A percentile compares a stretch with the other conserved stretches of the same genome.
These are phyloP conservation scores for Daldinia bambusicola DNA, from an alignment of 495 filamentous ascomycete genomes.

Conservation along the genomic window DNA sequence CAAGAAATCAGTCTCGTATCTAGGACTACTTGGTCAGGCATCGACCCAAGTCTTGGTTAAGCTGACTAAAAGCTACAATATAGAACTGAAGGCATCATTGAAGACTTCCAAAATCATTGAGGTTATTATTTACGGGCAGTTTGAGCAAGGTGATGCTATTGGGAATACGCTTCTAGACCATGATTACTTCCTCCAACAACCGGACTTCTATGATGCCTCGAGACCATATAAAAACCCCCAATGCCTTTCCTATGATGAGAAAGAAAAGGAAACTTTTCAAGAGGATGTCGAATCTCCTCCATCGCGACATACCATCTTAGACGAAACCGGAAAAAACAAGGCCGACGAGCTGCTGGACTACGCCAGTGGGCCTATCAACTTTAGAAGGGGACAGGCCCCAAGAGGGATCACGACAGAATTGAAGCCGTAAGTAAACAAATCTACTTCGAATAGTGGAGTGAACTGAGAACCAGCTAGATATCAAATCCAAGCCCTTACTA, in stretches of 20 bases:
- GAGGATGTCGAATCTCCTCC: neutral
- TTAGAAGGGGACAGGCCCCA: conserved; percentile 9
- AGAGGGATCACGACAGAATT: conserved; percentile 13
- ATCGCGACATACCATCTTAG: neutral
- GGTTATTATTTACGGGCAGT: conserved; percentile 17
- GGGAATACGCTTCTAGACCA: conserved; percentile 20
- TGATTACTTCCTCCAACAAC: conserved; percentile 28
- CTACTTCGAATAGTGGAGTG: neutral
- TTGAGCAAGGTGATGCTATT: conserved; percentile 11
- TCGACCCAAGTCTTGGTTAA: neutral
- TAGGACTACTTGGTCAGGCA: conserved; percentile 9
- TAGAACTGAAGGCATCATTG: conserved; percentile 4
- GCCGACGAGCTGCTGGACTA: conserved; percentile 16
- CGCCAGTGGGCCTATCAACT: conserved; percentile 21
- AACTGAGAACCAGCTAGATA: conserved; percentile 13
- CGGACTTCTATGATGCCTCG: conserved; percentile 13
- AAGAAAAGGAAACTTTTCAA: conserved; percentile 4
- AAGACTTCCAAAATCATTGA: conserved; percentile 7
- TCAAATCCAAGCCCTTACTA: conserved; percentile 26
- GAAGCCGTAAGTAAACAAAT: conserved; percentile 16
- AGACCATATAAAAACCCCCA: conserved; percentile 30
- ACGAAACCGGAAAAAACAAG: conserved; percentile 8
- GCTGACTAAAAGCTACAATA: conserved; percentile 3
- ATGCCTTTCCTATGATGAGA: conserved; percentile 5
- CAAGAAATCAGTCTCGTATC: conserved; percentile 5